These are phyloP conservation scores for Cercophora samala DNA, from an alignment of 495 filamentous ascomycete species.

Conservation along the genomic window DNA sequence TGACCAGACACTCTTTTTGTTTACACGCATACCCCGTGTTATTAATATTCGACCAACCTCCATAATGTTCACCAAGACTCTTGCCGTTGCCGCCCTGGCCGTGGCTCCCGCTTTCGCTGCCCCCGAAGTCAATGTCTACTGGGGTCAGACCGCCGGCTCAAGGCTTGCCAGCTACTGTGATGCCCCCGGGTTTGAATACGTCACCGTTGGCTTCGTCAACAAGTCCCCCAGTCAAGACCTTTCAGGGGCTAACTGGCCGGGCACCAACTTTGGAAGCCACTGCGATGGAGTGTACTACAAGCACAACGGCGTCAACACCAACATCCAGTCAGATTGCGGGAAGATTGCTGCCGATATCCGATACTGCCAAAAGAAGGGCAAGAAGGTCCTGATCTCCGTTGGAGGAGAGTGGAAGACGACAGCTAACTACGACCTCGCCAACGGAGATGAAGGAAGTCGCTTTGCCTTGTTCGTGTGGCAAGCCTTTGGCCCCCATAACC, in stretches of 20 bases:
- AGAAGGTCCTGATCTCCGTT: conserved; percentile 64
- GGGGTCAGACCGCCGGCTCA: conserved; percentile 31
- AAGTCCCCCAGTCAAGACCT: conserved; percentile 38
- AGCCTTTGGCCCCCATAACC: conserved; percentile 58
- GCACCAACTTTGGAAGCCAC: conserved; percentile 42
- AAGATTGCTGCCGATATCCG: conserved; percentile 52
- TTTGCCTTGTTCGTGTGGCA: conserved; percentile 64
- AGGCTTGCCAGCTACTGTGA: conserved; percentile 34
- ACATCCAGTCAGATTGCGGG: conserved; percentile 43
- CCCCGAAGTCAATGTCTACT: conserved; percentile 36
- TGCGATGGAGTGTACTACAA: conserved; percentile 35
- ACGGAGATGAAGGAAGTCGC: conserved; percentile 46
- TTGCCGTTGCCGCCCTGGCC: conserved; percentile 36
- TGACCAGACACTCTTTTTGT: conserved; percentile 18
- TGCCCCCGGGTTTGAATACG: conserved; percentile 36
- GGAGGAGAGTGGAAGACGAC: conserved; percentile 43
- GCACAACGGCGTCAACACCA: conserved; percentile 30
- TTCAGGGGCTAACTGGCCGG: conserved; percentile 35
- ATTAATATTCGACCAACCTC: conserved; percentile 22
- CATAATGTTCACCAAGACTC: conserved; percentile 37
- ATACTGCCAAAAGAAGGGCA: conserved; percentile 59
- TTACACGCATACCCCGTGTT: conserved; percentile 19
- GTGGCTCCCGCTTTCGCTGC: conserved; percentile 30
- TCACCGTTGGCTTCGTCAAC: conserved; percentile 45
- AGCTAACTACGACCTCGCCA: conserved; percentile 47